Conservation (phyloP, 75 land plant species). For the Adiantum capillusveneris region DNA sequence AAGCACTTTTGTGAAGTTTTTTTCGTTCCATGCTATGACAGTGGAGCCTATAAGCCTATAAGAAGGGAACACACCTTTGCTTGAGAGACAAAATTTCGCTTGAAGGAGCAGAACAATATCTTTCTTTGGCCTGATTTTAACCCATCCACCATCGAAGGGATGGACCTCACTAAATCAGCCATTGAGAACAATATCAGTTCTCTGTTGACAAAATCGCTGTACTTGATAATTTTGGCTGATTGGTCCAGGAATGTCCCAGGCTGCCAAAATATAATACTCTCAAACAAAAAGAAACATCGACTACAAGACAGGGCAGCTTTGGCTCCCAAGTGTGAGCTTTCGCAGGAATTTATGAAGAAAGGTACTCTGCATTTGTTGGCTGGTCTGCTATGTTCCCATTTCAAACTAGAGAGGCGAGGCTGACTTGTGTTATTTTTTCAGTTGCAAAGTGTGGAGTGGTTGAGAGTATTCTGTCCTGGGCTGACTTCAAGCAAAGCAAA, state of each 20-base stretch:
- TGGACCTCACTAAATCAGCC: constrained; percentile 94
- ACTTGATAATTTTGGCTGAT: constrained; percentile 61
- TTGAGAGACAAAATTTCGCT: constrained; percentile 79
- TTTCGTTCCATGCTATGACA: no score
- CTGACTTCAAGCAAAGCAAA: constrained; percentile 89
- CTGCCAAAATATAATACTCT: no score
- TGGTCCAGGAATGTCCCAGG: constrained; percentile 88
- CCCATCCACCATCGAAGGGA: constrained; percentile 98
- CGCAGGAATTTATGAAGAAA: constrained; percentile 53
- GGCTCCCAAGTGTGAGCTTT: neutral
- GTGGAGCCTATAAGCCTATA: no score
- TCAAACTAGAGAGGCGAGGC: neutral
- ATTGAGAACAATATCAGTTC: constrained; percentile 86
- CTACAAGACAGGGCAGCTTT: no score
- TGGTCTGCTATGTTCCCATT: no score
- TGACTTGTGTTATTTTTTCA: constrained; percentile 15
- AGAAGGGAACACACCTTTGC: no score
- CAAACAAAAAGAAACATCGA: no score
- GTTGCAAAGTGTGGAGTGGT: constrained; percentile 85
- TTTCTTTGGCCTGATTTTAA: constrained; percentile 95
- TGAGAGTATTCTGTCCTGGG: constrained; percentile 83
- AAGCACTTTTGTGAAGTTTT: no score
- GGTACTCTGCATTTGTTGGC: constrained; percentile 32
- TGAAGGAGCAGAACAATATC: constrained; percentile 86
- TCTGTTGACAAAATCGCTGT: no score